phyloP scores from a whole-genome alignment of 1,139 yeast species.

The Taphrina pruni region DNA sequence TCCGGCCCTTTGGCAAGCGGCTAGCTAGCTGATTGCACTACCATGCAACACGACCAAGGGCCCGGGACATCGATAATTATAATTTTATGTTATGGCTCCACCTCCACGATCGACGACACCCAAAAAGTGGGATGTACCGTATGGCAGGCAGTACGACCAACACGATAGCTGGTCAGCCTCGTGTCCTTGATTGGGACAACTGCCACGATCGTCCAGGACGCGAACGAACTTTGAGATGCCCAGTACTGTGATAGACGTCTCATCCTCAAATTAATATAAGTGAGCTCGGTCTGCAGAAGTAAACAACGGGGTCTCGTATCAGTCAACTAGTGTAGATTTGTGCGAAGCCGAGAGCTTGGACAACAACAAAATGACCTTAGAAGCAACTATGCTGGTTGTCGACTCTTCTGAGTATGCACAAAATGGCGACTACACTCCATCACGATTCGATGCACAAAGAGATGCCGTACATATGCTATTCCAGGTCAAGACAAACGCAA shows the following conservation, averaged over 20 bases:
- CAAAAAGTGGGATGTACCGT: neutral
- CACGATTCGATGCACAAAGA: conserved; percentile 89
- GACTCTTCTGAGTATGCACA: conserved; percentile 96
- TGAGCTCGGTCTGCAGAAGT: neutral
- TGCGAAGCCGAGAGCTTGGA: neutral
- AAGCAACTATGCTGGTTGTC: conserved; percentile 53
- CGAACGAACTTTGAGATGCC: neutral
- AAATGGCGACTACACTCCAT: conserved; percentile 90
- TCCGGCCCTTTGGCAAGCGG: too few species aligned
- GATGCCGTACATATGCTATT: conserved; percentile 91
- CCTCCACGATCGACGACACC: neutral
- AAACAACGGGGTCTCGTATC: too few species aligned
- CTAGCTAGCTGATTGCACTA: too few species aligned
- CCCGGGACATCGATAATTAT: neutral
- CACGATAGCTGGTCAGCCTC: neutral
- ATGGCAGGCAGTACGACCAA: neutral
- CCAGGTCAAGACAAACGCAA: conserved; percentile 81
- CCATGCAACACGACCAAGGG: too few species aligned
- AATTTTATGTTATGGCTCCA: neutral
- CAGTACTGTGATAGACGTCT: neutral
- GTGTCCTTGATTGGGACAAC: neutral
- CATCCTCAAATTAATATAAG: neutral
- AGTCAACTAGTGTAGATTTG: too few species aligned
- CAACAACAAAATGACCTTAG: conserved; percentile 28
- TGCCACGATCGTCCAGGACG: neutral